Evolutionary conservation across 2,329 filamentous ascomycete species (phyloP), one percentile per base, ranked within the genome.

Genomic region (Bipolaris bicolor): DNA sequence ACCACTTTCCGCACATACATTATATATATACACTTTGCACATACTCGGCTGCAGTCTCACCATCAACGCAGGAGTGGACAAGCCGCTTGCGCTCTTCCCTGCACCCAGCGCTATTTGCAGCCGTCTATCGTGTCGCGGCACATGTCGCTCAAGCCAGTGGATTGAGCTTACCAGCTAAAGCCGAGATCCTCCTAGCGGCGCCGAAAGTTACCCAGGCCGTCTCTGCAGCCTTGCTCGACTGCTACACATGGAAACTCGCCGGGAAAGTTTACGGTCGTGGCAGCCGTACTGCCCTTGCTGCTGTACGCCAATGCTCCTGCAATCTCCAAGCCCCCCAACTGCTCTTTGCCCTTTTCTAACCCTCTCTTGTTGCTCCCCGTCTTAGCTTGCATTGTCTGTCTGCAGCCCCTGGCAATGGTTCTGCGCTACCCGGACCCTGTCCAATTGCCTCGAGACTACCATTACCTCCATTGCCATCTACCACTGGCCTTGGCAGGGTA

Each of bases 351-450:
- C 15, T 3, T 13, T 7, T 45, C 43, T 45, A 16, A 45, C 43
- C 7, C 18, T 9, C 11, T 9, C 26, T 31, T 11, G 22, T 29
- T 31, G 7, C 10, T 45, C 26, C 43, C 16, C 7, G 3, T n/a
- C 16, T 9, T 74, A 92, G 88, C 81, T 96, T 44, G 83, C 84
- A 57, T 83, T 95, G 77, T 88, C 87, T 3, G 76, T 90, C 41
- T 80, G 88, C 68, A 96, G 88, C 76, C 91, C 95, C 6, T 99
- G 95, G 92, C 92, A 97, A 75, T 98, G 91, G 91, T 98, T 95
- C 77, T 95, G 90, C 78, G 95, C 92, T 1, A 94, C 92, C 0
- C 86, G 95, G 45, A 97, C 95, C 0, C 89, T 99, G 71, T 97
- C 94, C 52, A 99, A 99, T 78, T 95, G 89, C 50, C 81, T 98